phyloP scores from a whole-genome alignment of 306 rosid genomes.

The Lagenaria siceraria region DNA sequence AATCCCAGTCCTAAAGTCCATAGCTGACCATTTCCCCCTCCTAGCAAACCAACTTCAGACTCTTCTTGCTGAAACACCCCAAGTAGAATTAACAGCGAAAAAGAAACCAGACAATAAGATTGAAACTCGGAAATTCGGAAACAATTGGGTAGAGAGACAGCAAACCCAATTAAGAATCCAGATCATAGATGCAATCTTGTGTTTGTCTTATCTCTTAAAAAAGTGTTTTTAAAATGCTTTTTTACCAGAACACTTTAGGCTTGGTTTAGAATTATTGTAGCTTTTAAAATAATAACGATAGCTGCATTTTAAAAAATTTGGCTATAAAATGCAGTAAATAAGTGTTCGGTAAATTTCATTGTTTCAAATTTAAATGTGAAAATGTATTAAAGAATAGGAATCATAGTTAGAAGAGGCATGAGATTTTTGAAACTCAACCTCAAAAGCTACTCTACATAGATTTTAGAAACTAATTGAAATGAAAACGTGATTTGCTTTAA shows the following conservation, averaged over 20 bases:
- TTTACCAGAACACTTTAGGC: not conserved
- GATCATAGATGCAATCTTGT: not conserved
- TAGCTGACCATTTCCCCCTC: constrained; percentile 80
- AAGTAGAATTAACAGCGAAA: not conserved
- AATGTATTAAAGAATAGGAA: too few species aligned
- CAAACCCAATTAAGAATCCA: not conserved
- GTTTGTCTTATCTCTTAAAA: not conserved
- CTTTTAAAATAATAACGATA: too few species aligned
- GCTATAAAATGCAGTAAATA: too few species aligned
- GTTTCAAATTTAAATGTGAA: too few species aligned
- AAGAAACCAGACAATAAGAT: not conserved
- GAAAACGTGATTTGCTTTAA: too few species aligned
- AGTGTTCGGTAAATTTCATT: too few species aligned
- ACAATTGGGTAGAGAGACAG: not conserved
- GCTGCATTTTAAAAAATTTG: too few species aligned
- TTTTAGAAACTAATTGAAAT: too few species aligned
- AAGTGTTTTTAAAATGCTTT: not conserved
- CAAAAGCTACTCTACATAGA: too few species aligned
- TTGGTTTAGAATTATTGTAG: too few species aligned
- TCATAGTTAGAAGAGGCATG: too few species aligned
- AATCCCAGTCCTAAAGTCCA: constrained; percentile 78
- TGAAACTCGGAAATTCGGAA: not conserved
- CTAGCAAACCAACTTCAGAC: constrained; percentile 41
- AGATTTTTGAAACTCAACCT: too few species aligned
- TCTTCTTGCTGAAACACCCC: constrained; percentile 79